Evolutionary conservation across 345 rosid genomes (phyloP), one percentile per base, ranked within the genome.

Genomic region (Diplotaxis tenuifolia): DNA sequence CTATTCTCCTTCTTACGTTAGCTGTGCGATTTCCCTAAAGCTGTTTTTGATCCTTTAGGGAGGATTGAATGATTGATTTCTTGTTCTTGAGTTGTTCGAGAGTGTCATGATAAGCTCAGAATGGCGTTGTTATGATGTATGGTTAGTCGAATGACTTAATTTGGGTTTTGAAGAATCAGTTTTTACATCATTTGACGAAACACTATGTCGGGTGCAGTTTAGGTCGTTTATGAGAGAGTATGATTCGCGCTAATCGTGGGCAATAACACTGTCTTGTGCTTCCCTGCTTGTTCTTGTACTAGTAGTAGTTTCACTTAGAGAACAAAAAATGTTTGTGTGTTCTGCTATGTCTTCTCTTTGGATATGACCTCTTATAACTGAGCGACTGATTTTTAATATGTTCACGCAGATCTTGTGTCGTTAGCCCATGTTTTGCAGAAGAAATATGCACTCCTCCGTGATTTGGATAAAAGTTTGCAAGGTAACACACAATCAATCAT

Each of bases 381-480:
- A 65, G 28, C 49, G 34, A 58, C 15, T 12, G 1, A 25, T 54
- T 70, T 25, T 77, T 65, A 27, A 20, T 56, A 23, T 71, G 21
- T 6, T 47, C 15, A 6, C 56, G 45, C 4, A 92, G 97, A 87
- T 82, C 82, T 95, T 70, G 97, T 92, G 68, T 83, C 96, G 2
- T 65, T 92, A 61, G 93, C 99, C 3, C 78, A 84, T 82, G 89
- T 85, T 55, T 83, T 95, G 58, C 97, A 92, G 77, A 95, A 90
- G 86, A 95, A 92, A 75, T 95, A 90, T 71, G 78, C 93, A 3
- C 80, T 95, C 78, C 70, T 95, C 38, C 93, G 88, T 54, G 96
- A 92, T 74, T 92, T 95, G 22, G 99, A 95, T 70, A 84, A 83
- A 74, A 95, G 99, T 70, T 84, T 95, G 80, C 96, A 89, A 82